Evolutionary conservation across 331 rosid genomes (phyloP), one percentile per base, ranked within the genome.

Genomic region (Spiraea crenata): DNA sequence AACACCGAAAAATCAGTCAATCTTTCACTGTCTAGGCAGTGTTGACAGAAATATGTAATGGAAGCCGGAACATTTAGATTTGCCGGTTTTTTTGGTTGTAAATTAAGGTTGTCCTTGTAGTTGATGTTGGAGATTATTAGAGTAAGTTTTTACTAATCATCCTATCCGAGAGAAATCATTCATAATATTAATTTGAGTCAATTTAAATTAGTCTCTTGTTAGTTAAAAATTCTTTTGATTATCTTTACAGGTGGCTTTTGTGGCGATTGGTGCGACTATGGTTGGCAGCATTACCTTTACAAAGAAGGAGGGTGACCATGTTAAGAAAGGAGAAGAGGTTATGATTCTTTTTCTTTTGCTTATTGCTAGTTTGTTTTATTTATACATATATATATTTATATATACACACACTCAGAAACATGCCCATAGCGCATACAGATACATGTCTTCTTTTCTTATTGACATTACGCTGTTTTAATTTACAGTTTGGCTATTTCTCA

Each of bases 271-370:
- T 79, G 99, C 99, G 47, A 95, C 99, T 9, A 95, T 95, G 99
- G 99, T 95, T 71, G 99, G 97, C 70, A 91, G 99, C 87, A 91
- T 93, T 70, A 83, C 83, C 71, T 95, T 95, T 73, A 70, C 82
- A 57, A 95, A 83, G 85, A 71, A 82, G 80, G 75, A 80, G 81
- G 97, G 97, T 40, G 96, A 91, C n/a, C 11, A 51, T 82, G 89
- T 91, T 71, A 86, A 86, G 85, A 93, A 93, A 86, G 99, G 99
- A 76, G 99, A 93, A n/a, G 96, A 93, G 99, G 99, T 93, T 35
- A 41, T 70, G 41, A 81, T 72, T 69, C 55, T 63, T 45, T 62
- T 47, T 25, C 8, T 16, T 51, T 60, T 6, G 40, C 2, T 31
- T 31, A 12, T 57, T 16, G 74, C 19, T 80, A 11, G 49, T 45